A percentile compares a stretch with the other conserved stretches of the same genome.
These are phyloP conservation scores for Solanum arcanum DNA, from an alignment of 257 asterid species.

Conservation along the genomic window DNA sequence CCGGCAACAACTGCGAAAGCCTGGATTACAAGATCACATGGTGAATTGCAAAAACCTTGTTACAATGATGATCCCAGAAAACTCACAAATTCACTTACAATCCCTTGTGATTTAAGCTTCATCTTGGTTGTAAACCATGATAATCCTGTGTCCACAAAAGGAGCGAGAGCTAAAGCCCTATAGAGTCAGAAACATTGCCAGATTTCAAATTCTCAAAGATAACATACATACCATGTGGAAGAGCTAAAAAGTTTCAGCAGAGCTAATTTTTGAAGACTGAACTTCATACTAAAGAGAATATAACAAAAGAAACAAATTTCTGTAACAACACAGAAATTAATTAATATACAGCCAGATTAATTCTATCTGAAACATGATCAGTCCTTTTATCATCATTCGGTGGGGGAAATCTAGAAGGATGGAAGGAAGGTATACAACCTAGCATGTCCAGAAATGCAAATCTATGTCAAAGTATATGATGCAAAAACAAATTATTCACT, in stretches of 20 bases:
- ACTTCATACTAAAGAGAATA: not conserved
- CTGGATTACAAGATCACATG: conserved; percentile 16
- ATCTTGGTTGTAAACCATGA: conserved; percentile 76
- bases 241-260: not conserved
- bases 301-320: not conserved
- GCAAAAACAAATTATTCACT: not conserved
- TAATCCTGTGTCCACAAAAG: conserved; percentile 64
- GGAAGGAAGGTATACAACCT: not conserved
- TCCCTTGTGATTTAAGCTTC: conserved; percentile 61
- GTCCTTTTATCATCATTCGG: not conserved
- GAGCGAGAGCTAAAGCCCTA: conserved; percentile 96
- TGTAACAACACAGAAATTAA: not conserved
- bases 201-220: not conserved
- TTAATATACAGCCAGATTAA: not conserved
- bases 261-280: not conserved
- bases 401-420: not conserved
- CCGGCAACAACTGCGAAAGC: conserved; percentile 54
- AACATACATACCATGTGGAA: not conserved
- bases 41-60: not conserved
- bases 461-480: not conserved
- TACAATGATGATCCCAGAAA: not conserved
- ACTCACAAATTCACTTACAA: conserved; percentile 29
- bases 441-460: not conserved
- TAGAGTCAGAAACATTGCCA: not conserved
- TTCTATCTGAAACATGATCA: not conserved